A percentile compares a stretch with the other conserved stretches of the same genome.
These are phyloP conservation scores for Verticillium dahliae DNA, from an alignment of 2,329 filamentous ascomycete genomes.

Conservation along the genomic window DNA sequence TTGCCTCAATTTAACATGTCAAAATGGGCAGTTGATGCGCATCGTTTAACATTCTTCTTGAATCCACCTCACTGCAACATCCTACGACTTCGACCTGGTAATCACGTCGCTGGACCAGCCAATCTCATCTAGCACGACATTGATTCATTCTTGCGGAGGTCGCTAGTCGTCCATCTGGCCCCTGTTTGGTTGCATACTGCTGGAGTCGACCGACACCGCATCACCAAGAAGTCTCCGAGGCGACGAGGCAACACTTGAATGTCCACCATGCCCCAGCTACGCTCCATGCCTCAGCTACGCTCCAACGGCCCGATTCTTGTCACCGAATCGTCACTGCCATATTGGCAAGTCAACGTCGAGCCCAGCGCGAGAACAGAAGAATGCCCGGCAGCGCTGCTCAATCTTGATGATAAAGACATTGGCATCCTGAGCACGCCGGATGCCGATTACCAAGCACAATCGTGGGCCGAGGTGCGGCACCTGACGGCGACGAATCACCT, in stretches of 20 bases:
- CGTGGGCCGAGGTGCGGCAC: slow-evolving; percentile 63
- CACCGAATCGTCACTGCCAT: slow-evolving; percentile 38
- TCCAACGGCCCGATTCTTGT: background rate
- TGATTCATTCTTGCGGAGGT: background rate
- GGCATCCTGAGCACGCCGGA: slow-evolving; percentile 67
- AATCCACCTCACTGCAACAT: background rate
- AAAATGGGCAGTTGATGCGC: background rate
- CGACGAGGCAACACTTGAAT: background rate
- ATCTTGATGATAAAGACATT: slow-evolving; percentile 61
- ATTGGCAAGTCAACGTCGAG: slow-evolving; percentile 80
- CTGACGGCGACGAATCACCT: slow-evolving; percentile 62
- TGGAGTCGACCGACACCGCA: too few species aligned
- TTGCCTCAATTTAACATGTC: background rate
- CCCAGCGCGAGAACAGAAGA: slow-evolving; percentile 50
- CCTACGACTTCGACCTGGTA: too few species aligned
- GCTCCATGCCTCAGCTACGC: background rate
- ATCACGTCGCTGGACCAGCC: too few species aligned
- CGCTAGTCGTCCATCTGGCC: too few species aligned
- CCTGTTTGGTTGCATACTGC: too few species aligned
- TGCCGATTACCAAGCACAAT: slow-evolving; percentile 50
- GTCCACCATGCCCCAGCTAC: background rate
- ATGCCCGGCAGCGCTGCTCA: slow-evolving; percentile 66
- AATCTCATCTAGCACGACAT: background rate
- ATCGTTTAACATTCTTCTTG: too few species aligned
- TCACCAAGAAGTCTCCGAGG: background rate